Evolutionary conservation across 768 basidiomycete species (phyloP).

Genomic region (Boletus rubescentipes): DNA sequence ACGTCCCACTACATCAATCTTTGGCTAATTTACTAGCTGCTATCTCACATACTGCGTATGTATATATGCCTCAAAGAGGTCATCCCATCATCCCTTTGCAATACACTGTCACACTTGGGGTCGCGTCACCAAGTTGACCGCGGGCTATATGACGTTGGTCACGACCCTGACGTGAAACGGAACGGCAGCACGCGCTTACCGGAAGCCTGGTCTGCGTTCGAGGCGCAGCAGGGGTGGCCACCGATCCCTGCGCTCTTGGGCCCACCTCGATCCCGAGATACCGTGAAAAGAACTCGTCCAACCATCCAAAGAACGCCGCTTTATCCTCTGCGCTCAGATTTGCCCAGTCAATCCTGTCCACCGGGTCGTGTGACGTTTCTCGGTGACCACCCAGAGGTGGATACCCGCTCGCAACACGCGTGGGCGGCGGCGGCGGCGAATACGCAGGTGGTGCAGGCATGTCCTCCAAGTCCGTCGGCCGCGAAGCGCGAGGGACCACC

Average conservation of each 20-base stretch:
- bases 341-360: conserved; percentile 58
- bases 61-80: conserved; percentile 6
- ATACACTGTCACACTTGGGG: conserved; percentile 11
- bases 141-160: conserved; percentile 15
- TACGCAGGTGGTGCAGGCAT: conserved; percentile 11
- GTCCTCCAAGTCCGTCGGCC: conserved; percentile 6
- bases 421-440: conserved; percentile 28
- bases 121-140: conserved; percentile 21
- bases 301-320: conserved; percentile 70
- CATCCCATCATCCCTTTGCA: neutral
- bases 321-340: conserved; percentile 69
- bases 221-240: too few relatives aligned
- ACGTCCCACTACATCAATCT: conserved; percentile 8
- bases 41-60: conserved; percentile 19
- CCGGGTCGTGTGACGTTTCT: neutral
- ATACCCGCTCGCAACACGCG: conserved; percentile 27
- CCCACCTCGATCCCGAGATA: conserved; percentile 32
- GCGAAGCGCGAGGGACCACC: conserved; percentile 12
- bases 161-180: neutral
- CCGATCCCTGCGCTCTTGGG: conserved; percentile 3
- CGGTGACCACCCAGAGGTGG: conserved; percentile 9
- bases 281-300: conserved; percentile 76
- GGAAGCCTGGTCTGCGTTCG: conserved; percentile 4
- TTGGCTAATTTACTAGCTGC: conserved; percentile 17
- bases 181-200: conserved; percentile 15